Conservation (phyloP, 192 early-diverging fungal genomes). For the Coemansia erecta region DNA sequence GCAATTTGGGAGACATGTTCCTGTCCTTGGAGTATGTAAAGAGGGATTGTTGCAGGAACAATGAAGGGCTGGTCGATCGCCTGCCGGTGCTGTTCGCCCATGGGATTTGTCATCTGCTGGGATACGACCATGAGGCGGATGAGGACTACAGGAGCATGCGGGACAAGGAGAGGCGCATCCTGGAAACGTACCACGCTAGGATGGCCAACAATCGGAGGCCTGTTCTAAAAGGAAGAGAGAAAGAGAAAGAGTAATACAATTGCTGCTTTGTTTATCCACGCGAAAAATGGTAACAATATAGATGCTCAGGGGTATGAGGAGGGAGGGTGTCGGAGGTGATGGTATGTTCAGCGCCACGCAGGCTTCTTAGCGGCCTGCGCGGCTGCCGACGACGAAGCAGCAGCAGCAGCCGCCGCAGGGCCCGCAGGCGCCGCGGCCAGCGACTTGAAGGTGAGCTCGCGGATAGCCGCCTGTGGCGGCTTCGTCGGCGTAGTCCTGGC, state of each 20-base stretch:
- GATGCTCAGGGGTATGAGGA: no score
- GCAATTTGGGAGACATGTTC: constrained; percentile 63
- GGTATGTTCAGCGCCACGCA: constrained; percentile 30
- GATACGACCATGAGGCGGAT: constrained; percentile 63
- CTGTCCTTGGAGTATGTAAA: constrained; percentile 59
- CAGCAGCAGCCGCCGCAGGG: constrained; percentile 1
- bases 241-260: neutral
- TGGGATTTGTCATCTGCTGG: constrained; percentile 67
- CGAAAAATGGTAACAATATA: no score
- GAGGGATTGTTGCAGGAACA: constrained; percentile 49
- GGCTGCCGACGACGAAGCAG: neutral
- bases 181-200: constrained; percentile 18
- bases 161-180: constrained; percentile 32
- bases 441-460: constrained; percentile 44
- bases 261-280: no score
- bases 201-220: no score
- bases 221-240: no score
- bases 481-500: constrained; percentile 27
- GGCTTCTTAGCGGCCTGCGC: constrained; percentile 24
- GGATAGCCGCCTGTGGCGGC: constrained; percentile 7
- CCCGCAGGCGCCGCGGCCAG: constrained; percentile 13
- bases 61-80: constrained; percentile 48
- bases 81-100: constrained; percentile 61
- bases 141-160: constrained; percentile 47
- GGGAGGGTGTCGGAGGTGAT: no score